Conservation (phyloP, 495 filamentous ascomycete species). For the Stereocaulon alpinum region DNA sequence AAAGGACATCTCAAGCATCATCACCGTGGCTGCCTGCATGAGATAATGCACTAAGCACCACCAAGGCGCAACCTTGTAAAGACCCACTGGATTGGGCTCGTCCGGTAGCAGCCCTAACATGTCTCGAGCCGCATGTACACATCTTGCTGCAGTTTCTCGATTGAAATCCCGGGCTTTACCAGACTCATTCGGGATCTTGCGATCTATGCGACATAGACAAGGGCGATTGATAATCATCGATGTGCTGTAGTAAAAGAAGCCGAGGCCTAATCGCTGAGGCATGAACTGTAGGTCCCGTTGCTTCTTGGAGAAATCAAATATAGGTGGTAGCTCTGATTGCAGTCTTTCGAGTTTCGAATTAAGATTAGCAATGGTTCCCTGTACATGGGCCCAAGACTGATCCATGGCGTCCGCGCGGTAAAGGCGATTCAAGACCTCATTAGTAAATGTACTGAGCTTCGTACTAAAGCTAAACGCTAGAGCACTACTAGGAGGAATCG, state of each 20-base stretch:
- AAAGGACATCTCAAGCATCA: conserved; percentile 54
- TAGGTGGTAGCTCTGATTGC: conserved; percentile 39
- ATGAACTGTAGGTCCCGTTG: conserved; percentile 28
- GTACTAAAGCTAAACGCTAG: conserved; percentile 42
- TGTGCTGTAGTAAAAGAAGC: conserved; percentile 50
- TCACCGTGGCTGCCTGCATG: conserved; percentile 50
- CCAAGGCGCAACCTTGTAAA: conserved; percentile 53
- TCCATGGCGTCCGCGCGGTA: conserved; percentile 47
- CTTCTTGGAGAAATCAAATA: conserved; percentile 39
- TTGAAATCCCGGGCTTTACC: conserved; percentile 40
- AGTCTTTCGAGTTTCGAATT: conserved; percentile 44
- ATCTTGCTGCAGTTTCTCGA: conserved; percentile 42
- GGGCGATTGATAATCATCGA: conserved; percentile 53
- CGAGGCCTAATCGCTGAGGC: conserved; percentile 35
- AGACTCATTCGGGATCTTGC: conserved; percentile 35
- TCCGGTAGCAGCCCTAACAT: conserved; percentile 47
- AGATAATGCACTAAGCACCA: conserved; percentile 57
- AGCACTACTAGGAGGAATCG: conserved; percentile 29
- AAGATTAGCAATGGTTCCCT: conserved; percentile 44
- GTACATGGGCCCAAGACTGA: conserved; percentile 49
- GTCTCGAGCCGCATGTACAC: conserved; percentile 43
- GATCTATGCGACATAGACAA: conserved; percentile 51
- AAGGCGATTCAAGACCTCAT: conserved; percentile 46
- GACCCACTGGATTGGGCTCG: conserved; percentile 32
- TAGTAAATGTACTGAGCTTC: conserved; percentile 41